Evolutionary conservation across 176 grass and related monocot genomes (phyloP), one percentile per base, ranked within the genome.

Genomic region (Urochloa ruziziensis): DNA sequence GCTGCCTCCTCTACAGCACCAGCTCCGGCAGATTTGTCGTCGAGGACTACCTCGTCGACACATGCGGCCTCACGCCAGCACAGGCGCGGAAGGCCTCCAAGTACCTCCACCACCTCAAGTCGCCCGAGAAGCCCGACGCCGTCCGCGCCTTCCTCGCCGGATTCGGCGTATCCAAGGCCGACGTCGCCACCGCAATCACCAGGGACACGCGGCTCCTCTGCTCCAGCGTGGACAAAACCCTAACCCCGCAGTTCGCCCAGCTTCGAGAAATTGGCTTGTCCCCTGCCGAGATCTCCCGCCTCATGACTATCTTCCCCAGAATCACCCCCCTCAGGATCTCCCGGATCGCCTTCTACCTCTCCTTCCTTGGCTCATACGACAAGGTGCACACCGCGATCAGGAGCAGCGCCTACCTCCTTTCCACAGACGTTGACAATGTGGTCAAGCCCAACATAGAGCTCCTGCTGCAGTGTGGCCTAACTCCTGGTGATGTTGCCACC

Each of bases 21-120:
- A 1, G 21, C 3, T 1, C 56, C 18, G 11, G 30, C 19, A 2
- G 3, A 6, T 63, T 80, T 67, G 54, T 56, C 56, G 65, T 74
- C 43, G 74, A 43, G 59, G 73, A 87, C 3, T 91, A 74, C 28
- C 89, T 91, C 46, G 36, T 79, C 67, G 25, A 14, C 65, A 61
- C 21, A 27, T 91, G 76, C 15, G 74, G 85, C 37, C 58, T 88
- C 59, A 83, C 85, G 0, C 35, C 7, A 1, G 24, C 56, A 10
- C 49, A 79, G 4, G 85, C 85, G 18, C 7, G 14, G 13, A 76
- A 3, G 35, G 35, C 74, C 12, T 76, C 74, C 13, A 76, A 24
- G 1, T 4, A 28, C 35, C 1, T 77, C 1, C 0, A 36, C 24
- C 2, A 19, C 1, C 75, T 78, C 57, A 62, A 46, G 25, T 23